Evolutionary conservation across 331 rosid genomes (phyloP), one percentile per base, ranked within the genome.

Genomic region (Quercus tomentella): DNA sequence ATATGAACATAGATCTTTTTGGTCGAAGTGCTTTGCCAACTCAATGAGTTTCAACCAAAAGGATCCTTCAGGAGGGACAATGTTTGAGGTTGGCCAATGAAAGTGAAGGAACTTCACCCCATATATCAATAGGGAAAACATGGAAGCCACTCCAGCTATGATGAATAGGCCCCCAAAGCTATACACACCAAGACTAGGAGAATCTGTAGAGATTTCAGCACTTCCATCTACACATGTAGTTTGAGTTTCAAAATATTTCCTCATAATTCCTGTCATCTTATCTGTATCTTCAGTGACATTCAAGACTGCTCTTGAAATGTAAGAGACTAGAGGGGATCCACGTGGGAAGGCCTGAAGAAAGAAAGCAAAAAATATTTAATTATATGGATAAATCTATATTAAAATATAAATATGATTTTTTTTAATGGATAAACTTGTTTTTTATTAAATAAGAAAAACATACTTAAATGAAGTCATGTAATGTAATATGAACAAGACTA

Each of bases 101-200:
- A n/a, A 79, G 37, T 25, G 37, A 16, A 30, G 35, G 28, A 73
- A 72, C 12, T 51, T 43, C 4, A n/a, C 5, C 75, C 28, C 4
- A 79, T 82, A 28, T n/a, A 63, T 31, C 5, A 45, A n/a, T 14
- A 70, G 74, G 8, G 86, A 79, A 17, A 45, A 6, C 12, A 79
- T n/a, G 7, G 83, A 85, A 57, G 79, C 37, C 33, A 79, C 43
- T 10, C 33, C 52, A 22, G 77, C 73, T 49, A 79, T 71, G 33
- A 85, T 68, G 84, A 82, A 82, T 8, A 82, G 80, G 22, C 86
- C 82, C 2, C 43, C 82, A 76, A 85, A 85, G 74, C 73, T 79
- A 21, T 63, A 22, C 62, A 79, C 69, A 3, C 68, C 70, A 20
- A 82, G 84, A 79, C 80, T 79, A 3, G 43, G 77, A 58, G 23